Evolutionary conservation across 768 basidiomycete genomes (phyloP).

Genomic region (Kwoniella bestiolae): DNA sequence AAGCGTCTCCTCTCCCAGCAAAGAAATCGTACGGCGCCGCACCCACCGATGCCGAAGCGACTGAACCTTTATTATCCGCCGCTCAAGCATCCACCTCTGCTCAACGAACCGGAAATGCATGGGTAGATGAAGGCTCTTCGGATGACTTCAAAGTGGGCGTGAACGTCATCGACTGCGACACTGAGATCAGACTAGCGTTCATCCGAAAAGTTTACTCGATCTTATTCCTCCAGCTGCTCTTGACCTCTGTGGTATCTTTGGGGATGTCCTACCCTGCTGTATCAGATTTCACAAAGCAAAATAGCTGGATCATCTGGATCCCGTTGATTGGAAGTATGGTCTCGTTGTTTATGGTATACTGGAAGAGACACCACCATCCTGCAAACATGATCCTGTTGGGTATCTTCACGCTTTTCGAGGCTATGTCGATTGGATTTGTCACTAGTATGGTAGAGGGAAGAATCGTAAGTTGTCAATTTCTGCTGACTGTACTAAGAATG

Average conservation of each 20-base stretch:
- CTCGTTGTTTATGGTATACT: constrained; percentile 79
- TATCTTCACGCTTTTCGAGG: constrained; percentile 88
- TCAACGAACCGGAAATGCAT: constrained; percentile 45
- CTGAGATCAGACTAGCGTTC: constrained; percentile 77
- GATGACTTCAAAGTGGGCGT: constrained; percentile 74
- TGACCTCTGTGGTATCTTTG: constrained; percentile 79
- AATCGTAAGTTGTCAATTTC: constrained; percentile 39
- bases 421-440: constrained; percentile 83
- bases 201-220: constrained; percentile 70
- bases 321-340: constrained; percentile 68
- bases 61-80: constrained; percentile 18
- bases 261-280: constrained; percentile 69
- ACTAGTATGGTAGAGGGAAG: constrained; percentile 61
- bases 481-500: constrained; percentile 35
- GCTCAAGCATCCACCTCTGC: constrained; percentile 27
- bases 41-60: constrained; percentile 19
- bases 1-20: constrained; percentile 21
- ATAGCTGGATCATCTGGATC: constrained; percentile 68
- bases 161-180: constrained; percentile 52
- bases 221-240: constrained; percentile 65
- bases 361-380: constrained; percentile 91
- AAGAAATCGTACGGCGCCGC: constrained; percentile 49
- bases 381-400: constrained; percentile 82
- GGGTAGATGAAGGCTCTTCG: constrained; percentile 66
- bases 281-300: constrained; percentile 70